Conservation (phyloP, 208 protist species). For the Trypanosoma theileri region DNA sequence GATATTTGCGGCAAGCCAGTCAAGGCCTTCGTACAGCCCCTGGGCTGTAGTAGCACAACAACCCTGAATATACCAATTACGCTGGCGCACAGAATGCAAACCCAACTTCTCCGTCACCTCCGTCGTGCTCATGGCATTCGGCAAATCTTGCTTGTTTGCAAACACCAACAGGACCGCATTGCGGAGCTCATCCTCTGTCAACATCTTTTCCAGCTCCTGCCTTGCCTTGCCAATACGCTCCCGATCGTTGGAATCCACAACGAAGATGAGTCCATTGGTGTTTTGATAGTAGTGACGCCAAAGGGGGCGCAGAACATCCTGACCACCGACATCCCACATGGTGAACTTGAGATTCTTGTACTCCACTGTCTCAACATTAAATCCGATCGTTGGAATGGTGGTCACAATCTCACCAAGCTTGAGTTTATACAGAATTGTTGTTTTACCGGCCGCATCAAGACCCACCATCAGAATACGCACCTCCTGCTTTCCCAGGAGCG, state of each 20-base stretch:
- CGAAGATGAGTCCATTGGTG: constrained; percentile 97
- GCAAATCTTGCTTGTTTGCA: constrained; percentile 99
- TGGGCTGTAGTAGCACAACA: constrained; percentile 91
- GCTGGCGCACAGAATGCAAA: constrained; percentile 91
- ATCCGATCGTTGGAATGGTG: constrained; percentile 97
- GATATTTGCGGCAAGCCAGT: constrained; percentile 90
- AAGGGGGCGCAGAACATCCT: constrained; percentile 96
- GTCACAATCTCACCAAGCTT: constrained; percentile 96
- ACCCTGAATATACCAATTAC: constrained; percentile 93
- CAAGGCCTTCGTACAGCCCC: constrained; percentile 92
- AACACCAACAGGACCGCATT: constrained; percentile 97
- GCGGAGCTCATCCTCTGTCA: constrained; percentile 97
- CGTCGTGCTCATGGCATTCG: constrained; percentile 96
- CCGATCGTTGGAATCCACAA: constrained; percentile 96
- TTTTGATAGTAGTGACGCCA: constrained; percentile 98
- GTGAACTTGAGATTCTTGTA: constrained; percentile 97
- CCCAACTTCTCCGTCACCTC: constrained; percentile 97
- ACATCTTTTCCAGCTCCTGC: constrained; percentile 95
- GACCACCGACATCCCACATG: constrained; percentile 96
- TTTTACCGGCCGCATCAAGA: constrained; percentile 98
- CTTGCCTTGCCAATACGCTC: constrained; percentile 90
- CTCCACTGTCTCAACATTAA: constrained; percentile 97
- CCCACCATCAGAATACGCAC: constrained; percentile 98
- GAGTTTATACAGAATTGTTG: constrained; percentile 97
- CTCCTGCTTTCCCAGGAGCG: constrained; percentile 95